Base-by-base conservation (phyloP, 2,329 filamentous ascomycete species). In the Xylaria sp. region DNA sequence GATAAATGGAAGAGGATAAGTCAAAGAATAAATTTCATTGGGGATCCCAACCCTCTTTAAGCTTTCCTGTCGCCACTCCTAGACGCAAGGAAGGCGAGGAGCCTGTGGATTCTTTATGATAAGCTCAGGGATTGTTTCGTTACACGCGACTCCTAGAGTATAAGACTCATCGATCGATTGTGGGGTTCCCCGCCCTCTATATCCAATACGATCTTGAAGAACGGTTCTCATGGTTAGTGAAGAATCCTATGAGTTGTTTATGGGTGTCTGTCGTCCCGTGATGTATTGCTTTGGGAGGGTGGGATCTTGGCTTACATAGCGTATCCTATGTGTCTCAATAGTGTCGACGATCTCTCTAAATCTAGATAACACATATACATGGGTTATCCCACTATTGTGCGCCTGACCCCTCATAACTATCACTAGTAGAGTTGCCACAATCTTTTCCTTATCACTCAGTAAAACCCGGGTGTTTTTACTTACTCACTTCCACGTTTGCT, bases 261-360 rank as follows among this genome's bases (percentile, higher is more conserved):
- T 65, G 60, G 56, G 58, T 59, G 67, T 20, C 1, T 18, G 10
- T 52, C n/a, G n/a, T 4, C 25, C 34, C 13, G 57, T 46, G 13
- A 25, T 48, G 23, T 9, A 25, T 64, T 63, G 50, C 50, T 69
- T 69, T 67, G 66, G 67, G 67, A 67, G 67, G 67, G 67, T 69
- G 55, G 60, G 18, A 9, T 58, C 1, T 46, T 52, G 65, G 61
- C 66, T 65, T 32, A 68, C 36, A 34, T 4, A 56, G 34, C 30
- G 28, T n/a, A 9, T 32, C 12, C 30, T 34, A 13, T 28, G 34
- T n/a, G 12, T 30, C 25, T 60, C n/a, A 28, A 13, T 32, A 41
- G 18, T 2, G 8, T 32, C 32, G 30, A 58, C 9, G 41, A 32
- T 34, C 12, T 36, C 41, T 46, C 48, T n/a, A 39, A 36, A 52